A percentile compares a stretch with the other conserved stretches of the same genome.
Conservation (phyloP, 1,139 yeast species). For the Yamadazyma diospyri region DNA sequence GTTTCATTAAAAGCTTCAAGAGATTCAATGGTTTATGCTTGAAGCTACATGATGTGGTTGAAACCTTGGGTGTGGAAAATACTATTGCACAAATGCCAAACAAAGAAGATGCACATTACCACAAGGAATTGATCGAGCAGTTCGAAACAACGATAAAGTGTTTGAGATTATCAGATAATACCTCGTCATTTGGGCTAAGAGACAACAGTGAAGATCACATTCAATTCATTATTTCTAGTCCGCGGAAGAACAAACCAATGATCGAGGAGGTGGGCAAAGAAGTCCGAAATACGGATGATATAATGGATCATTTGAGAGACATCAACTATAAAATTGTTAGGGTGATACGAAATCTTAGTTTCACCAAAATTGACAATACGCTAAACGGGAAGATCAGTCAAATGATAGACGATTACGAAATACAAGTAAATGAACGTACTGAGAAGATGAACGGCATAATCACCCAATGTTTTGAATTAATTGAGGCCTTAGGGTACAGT, state of each 20-base stretch:
- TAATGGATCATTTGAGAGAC: slow-evolving; percentile 29
- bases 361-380: slow-evolving; percentile 37
- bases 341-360: slow-evolving; percentile 32
- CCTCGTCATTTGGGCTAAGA: slow-evolving; percentile 9
- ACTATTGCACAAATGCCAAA: slow-evolving; percentile 24
- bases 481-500: slow-evolving; percentile 26
- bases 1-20: slow-evolving; percentile 30
- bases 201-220: slow-evolving; percentile 16
- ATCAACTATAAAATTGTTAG: slow-evolving; percentile 36
- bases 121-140: slow-evolving; percentile 26
- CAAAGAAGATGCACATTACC: slow-evolving; percentile 29
- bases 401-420: slow-evolving; percentile 26
- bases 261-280: slow-evolving; percentile 6
- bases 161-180: slow-evolving; percentile 17
- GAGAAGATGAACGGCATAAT: slow-evolving; percentile 23
- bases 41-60: slow-evolving; percentile 25
- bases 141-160: slow-evolving; percentile 26
- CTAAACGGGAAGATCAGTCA: slow-evolving; percentile 21
- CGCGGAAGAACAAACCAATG: slow-evolving; percentile 21
- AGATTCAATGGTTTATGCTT: slow-evolving; percentile 27
- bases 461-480: slow-evolving; percentile 24
- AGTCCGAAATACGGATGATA: slow-evolving; percentile 10
- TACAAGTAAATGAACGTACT: slow-evolving; percentile 25
- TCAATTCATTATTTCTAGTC: slow-evolving; percentile 39
- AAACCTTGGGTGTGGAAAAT: slow-evolving; percentile 23